Base-by-base conservation (phyloP, 1,284 basidiomycete species). In the Pseudozyma tsukubaensis region DNA sequence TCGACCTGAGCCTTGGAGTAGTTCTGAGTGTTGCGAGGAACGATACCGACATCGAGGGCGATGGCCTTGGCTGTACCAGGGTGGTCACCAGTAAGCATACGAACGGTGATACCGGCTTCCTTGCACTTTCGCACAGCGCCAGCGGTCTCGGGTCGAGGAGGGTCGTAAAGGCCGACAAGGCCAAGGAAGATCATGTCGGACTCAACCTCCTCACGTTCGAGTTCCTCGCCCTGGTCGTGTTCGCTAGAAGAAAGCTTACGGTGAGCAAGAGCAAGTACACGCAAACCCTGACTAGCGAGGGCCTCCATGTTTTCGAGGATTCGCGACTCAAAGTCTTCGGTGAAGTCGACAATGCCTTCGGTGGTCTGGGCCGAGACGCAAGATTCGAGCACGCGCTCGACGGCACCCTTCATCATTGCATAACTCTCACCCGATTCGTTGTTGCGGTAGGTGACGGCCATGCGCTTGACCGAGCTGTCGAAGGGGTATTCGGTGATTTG, bases 91-190 rank as follows among this genome's bases (percentile, higher is more conserved):
- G 86, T 89, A 19, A 89, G 85, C 90, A 92, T 91, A 78, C 89
- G 88, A 19, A 90, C 89, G 14, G 88, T 88, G 76, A 92, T 90
- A 16, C 90, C 89, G 34, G 90, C 91, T 49, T 87, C 85, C 64
- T 89, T 87, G 85, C 89, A 91, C 58, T 88, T 87, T 50, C 87
- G 86, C 0, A 92, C 90, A 21, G 91, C 89, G 12, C 87, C 88
- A 3, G 87, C 85, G 3, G 89, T 89, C 78, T 91, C 90, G 12
- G 88, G 89, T 40, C 91, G 87, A n/a, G 91, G 91, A 14, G 91
- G 91, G 79, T 92, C 91, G 75, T 84, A 83, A 61, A 92, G 89
- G 55, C 90, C 91, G 12, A 87, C 89, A 1, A 91, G 86, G 10
- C 89, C 90, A 9, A 89, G 85, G 85, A 92, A 89, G 7, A 85